Percentiles rank a stretch among this genome's conserved stretches.
phyloP scores from a whole-genome alignment of 2,329 filamentous ascomycete genomes.

The Periconia sp. region DNA sequence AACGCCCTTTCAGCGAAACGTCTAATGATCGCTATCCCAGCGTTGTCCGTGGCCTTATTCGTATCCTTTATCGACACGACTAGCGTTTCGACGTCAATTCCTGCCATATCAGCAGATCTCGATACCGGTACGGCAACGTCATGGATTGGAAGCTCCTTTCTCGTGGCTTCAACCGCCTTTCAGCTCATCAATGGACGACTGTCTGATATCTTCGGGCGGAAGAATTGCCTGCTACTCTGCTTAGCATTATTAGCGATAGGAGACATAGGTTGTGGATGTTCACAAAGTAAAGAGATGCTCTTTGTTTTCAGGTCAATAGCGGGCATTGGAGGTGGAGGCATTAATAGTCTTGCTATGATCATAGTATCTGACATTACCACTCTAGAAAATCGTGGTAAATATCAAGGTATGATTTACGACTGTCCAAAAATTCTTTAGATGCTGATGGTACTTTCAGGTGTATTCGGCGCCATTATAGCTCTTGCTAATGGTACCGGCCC shows the following conservation, averaged over 20 bases:
- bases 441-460: conserved; percentile 16
- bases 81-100: conserved; percentile 16
- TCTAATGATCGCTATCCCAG: conserved; percentile 19
- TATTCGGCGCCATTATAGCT: conserved; percentile 22
- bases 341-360: conserved; percentile 50
- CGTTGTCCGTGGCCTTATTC: conserved; percentile 20
- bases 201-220: conserved; percentile 67
- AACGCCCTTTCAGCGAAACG: conserved; percentile 15
- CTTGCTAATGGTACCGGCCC: conserved; percentile 53
- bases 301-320: conserved; percentile 48
- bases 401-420: conserved; percentile 28
- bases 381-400: conserved; percentile 37
- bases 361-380: conserved; percentile 40
- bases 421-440: neutral
- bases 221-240: conserved; percentile 43
- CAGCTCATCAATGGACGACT: conserved; percentile 68
- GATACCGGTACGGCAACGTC: conserved; percentile 15
- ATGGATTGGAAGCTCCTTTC: conserved; percentile 23
- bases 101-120: conserved; percentile 17
- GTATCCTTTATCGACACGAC: conserved; percentile 24
- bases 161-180: conserved; percentile 51
- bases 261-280: conserved; percentile 36
- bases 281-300: conserved; percentile 29
- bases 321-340: conserved; percentile 67
- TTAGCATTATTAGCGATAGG: conserved; percentile 36